phyloP scores from a whole-genome alignment of 305 asterid genomes.

The Salvia sclarea region DNA sequence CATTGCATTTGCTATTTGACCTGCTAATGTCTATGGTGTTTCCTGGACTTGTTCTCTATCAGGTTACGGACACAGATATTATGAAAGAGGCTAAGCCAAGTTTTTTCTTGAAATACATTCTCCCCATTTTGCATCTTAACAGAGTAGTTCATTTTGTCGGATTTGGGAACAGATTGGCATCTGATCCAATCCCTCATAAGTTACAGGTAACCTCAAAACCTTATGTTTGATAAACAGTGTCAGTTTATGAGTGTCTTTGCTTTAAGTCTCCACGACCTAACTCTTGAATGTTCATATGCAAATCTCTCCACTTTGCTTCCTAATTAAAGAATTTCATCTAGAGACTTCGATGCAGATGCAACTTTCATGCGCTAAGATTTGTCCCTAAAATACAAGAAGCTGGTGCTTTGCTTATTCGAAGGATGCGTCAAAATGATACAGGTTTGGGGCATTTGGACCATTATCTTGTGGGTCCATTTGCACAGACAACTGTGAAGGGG shows the following conservation, averaged over 20 bases:
- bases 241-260: slow-evolving; percentile 25
- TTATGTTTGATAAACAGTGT: slow-evolving; percentile 25
- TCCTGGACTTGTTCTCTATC: slow-evolving; percentile 39
- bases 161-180: slow-evolving; percentile 98
- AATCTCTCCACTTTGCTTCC: slow-evolving; percentile 50
- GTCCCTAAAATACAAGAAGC: slow-evolving; percentile 89
- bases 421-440: slow-evolving; percentile 87
- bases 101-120: slow-evolving; percentile 79
- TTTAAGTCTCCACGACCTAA: slow-evolving; percentile 20
- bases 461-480: slow-evolving; percentile 78
- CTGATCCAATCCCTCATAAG: slow-evolving; percentile 80
- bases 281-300: slow-evolving; percentile 26
- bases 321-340: slow-evolving; percentile 81
- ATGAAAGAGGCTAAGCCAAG: slow-evolving; percentile 95
- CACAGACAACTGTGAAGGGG: slow-evolving; percentile 50
- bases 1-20: slow-evolving; percentile 4
- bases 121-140: slow-evolving; percentile 81
- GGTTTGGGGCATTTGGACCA: slow-evolving; percentile 79
- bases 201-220: slow-evolving; percentile 65
- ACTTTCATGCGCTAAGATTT: slow-evolving; percentile 90
- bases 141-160: slow-evolving; percentile 93
- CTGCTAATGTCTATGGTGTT: slow-evolving; percentile 23
- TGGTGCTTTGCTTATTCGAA: slow-evolving; percentile 76
- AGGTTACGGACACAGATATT: slow-evolving; percentile 83
- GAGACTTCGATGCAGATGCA: slow-evolving; percentile 99